Conservation (phyloP, 768 basidiomycete species). For the Boletus rex-veris region DNA sequence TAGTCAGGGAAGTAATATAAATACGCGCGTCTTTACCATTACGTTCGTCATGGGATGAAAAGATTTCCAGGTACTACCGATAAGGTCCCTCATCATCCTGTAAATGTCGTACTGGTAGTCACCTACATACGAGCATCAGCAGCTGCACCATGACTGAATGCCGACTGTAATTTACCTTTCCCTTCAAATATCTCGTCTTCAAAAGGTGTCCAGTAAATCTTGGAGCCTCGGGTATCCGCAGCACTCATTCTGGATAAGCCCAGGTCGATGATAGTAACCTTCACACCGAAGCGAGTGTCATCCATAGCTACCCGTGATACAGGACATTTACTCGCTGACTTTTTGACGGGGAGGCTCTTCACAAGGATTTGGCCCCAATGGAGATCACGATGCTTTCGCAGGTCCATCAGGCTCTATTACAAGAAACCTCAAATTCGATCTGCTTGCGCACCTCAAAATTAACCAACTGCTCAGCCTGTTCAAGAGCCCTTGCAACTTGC, state of each 20-base stretch:
- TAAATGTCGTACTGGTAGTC: slow-evolving; percentile 96
- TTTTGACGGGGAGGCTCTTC: slow-evolving; percentile 44
- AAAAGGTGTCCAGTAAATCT: slow-evolving; percentile 71
- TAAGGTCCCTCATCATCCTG: slow-evolving; percentile 73
- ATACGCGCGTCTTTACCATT: slow-evolving; percentile 54
- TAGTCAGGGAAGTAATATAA: not conserved
- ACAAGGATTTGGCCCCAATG: slow-evolving; percentile 97
- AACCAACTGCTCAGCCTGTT: slow-evolving; percentile 73
- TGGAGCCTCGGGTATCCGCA: slow-evolving; percentile 42
- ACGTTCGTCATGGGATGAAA: slow-evolving; percentile 86
- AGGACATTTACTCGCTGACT: slow-evolving; percentile 30
- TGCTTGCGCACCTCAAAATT: slow-evolving; percentile 74
- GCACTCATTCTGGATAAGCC: slow-evolving; percentile 85
- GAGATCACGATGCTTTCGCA: slow-evolving; percentile 88
- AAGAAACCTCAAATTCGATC: not conserved
- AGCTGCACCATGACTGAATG: not conserved
- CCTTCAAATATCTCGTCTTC: slow-evolving; percentile 92
- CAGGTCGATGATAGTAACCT: slow-evolving; percentile 88
- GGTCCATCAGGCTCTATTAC: not conserved
- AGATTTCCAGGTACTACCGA: slow-evolving; percentile 62
- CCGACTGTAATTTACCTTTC: slow-evolving; percentile 55
- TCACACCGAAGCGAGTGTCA: slow-evolving; percentile 59
- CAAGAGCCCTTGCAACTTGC: slow-evolving; percentile 79
- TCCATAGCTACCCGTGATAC: slow-evolving; percentile 56
- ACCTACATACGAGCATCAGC: slow-evolving; percentile 41